Evolutionary conservation across 176 grass and related monocot species (phyloP).

Genomic region (Juncus inflexus): DNA sequence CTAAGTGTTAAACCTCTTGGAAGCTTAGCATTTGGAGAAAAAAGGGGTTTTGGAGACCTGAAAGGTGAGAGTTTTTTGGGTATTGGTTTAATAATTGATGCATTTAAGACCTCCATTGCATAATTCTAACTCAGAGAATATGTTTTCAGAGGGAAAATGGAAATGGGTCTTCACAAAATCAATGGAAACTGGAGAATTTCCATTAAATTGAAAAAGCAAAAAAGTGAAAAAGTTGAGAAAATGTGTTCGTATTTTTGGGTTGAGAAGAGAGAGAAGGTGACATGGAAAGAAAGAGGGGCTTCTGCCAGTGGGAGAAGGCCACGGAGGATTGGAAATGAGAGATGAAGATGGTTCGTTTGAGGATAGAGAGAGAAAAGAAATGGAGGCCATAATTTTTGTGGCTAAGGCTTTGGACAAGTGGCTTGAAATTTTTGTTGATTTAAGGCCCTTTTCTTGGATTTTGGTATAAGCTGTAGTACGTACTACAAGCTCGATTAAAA

Average conservation of each 20-base stretch:
- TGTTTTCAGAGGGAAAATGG: slow-evolving; percentile 1
- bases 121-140: slow-evolving; percentile 12
- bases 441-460: neutral
- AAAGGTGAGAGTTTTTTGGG: slow-evolving; percentile 26
- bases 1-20: slow-evolving; percentile 35
- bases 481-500: slow-evolving; percentile 19
- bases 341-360: slow-evolving; percentile 20
- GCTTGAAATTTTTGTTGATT: slow-evolving; percentile 17
- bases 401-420: slow-evolving; percentile 20
- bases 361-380: slow-evolving; percentile 21
- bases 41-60: slow-evolving; percentile 29
- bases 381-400: slow-evolving; percentile 13
- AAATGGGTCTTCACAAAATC: slow-evolving; percentile 17
- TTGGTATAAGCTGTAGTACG: slow-evolving; percentile 9
- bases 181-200: slow-evolving; percentile 30
- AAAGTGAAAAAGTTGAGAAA: slow-evolving; percentile 16
- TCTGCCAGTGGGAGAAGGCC: slow-evolving; percentile 18
- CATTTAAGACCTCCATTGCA: slow-evolving; percentile 47
- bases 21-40: neutral
- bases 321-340: slow-evolving; percentile 43
- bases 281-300: slow-evolving; percentile 28
- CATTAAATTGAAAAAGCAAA: slow-evolving; percentile 24
- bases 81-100: slow-evolving; percentile 33
- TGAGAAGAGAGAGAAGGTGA: slow-evolving; percentile 13
- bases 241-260: neutral